Base-by-base conservation (phyloP, 306 rosid species). In the Vigna unguiculata region DNA sequence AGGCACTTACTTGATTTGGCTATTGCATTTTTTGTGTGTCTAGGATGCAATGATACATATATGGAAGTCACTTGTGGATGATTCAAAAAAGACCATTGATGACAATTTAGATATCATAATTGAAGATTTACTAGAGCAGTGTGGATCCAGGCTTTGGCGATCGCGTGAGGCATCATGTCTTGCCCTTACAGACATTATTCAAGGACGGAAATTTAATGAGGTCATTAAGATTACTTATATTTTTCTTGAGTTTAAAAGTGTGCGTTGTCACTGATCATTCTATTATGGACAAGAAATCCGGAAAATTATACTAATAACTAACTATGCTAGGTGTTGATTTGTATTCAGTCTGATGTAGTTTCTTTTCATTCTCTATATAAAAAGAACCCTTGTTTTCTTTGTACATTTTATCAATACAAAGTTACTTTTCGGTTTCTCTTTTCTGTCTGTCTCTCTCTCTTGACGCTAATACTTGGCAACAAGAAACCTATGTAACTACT, bases 1-100 rank as follows among this genome's bases (percentile, higher is more conserved):
- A 46, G 36, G 63, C 48, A 38, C 47, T 65, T 51, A 34, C 67
- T 77, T 61, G 13, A 60, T 41, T 83, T 77, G 16, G 70, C 68
- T 64, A 55, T 75, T 72, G 9, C 51, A 32, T 46, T 38, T 71
- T 79, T 79, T 62, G 57, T 71, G 73, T 84, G 68, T 76, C 59
- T 74, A 95, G 98, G 98, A 95, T 89, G 91, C 98, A 69, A 95
- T 95, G 98, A 74, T 95, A 80, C 97, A 89, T 77, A 95, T 95
- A 82, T 95, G 98, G 98, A 95, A 95, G 88, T 87, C 98, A 61
- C 89, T 95, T 24, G 98, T 92, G 79, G 91, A 87, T 12, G 97
- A 95, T 83, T 89, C 98, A 43, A 95, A 92, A 91, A 95, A 84
- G 86, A 89, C 98, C 54, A 90, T 95, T 63, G 96, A 95, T 57